phyloP scores from a whole-genome alignment of 805 yeast genomes.

The Ogataea paradorogensis region DNA sequence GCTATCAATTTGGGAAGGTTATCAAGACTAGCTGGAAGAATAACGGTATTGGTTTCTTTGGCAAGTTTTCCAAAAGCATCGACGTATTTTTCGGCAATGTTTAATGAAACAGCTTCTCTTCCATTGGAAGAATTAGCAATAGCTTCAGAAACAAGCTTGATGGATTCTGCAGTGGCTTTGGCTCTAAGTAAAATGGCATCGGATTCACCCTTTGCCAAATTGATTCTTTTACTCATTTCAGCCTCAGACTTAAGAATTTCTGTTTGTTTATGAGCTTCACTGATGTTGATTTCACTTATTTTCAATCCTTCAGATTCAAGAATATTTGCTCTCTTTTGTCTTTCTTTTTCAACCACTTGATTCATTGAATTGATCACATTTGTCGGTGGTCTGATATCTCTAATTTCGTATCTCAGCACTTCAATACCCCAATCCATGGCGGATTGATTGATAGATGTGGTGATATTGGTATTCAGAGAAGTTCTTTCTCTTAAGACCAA shows the following conservation, averaged over 20 bases:
- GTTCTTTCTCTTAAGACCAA: constrained; percentile 77
- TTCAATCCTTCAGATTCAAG: constrained; percentile 83
- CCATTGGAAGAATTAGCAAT: constrained; percentile 69
- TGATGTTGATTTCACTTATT: constrained; percentile 74
- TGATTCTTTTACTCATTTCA: constrained; percentile 55
- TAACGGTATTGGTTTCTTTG: constrained; percentile 74
- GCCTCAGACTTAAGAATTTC: constrained; percentile 78
- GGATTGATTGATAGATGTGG: constrained; percentile 78
- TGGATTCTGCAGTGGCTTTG: constrained; percentile 71
- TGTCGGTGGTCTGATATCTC: constrained; percentile 84
- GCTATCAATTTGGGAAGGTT: constrained; percentile 75
- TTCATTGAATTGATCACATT: constrained; percentile 90
- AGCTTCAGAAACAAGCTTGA: constrained; percentile 61
- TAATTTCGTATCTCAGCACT: constrained; percentile 80
- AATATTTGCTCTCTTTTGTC: constrained; percentile 84
- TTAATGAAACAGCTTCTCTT: constrained; percentile 69
- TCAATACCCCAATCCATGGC: constrained; percentile 83
- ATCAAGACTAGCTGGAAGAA: constrained; percentile 72
- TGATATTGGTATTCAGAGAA: constrained; percentile 66
- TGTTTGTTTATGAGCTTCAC: constrained; percentile 76
- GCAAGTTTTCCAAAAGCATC: constrained; percentile 80
- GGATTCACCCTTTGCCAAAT: constrained; percentile 71
- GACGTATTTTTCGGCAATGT: constrained; percentile 80
- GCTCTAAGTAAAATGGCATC: constrained; percentile 65
- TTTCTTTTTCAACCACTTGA: constrained; percentile 82